These are phyloP conservation scores for Aspergillus chevalieri DNA, from an alignment of 2,329 filamentous ascomycete species.

Conservation along the genomic window DNA sequence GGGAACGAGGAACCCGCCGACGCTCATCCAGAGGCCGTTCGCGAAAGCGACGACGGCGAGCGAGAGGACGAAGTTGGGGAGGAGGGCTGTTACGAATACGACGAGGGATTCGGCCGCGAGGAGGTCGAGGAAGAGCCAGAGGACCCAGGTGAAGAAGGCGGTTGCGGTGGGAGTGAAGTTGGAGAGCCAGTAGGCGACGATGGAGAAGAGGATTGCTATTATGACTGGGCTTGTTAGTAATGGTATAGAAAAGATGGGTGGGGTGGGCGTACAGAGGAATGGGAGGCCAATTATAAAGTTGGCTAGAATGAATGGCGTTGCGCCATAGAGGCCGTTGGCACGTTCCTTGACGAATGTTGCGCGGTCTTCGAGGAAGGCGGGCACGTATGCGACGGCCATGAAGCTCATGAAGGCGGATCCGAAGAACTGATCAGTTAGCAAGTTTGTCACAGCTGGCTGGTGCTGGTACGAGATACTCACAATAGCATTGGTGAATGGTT, in stretches of 20 bases:
- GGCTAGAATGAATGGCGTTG: conserved; percentile 64
- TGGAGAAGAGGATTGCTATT: conserved; percentile 68
- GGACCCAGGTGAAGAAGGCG: conserved; percentile 70
- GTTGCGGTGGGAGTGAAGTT: conserved; percentile 62
- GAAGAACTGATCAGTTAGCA: conserved; percentile 48
- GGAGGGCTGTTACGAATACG: conserved; percentile 65
- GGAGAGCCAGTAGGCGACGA: conserved; percentile 72
- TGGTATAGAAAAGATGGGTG: background rate
- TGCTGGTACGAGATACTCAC: conserved; percentile 27
- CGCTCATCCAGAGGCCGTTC: conserved; percentile 85
- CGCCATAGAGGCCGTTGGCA: conserved; percentile 73
- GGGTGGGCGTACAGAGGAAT: conserved; percentile 55
- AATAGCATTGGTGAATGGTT: conserved; percentile 76
- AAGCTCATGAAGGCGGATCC: conserved; percentile 71
- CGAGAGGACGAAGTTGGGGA: conserved; percentile 73
- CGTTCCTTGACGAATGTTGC: conserved; percentile 69
- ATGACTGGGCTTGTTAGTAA: conserved; percentile 45
- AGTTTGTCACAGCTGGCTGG: background rate
- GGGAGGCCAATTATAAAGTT: conserved; percentile 80
- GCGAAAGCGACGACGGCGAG: conserved; percentile 76
- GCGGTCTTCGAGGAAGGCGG: conserved; percentile 73
- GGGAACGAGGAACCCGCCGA: conserved; percentile 74
- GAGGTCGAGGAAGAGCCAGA: conserved; percentile 82
- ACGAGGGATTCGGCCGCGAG: conserved; percentile 77
- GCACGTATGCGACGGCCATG: conserved; percentile 80